phyloP scores from a whole-genome alignment of 169 alveolate genomes.

The Sarcocystis neurona region DNA sequence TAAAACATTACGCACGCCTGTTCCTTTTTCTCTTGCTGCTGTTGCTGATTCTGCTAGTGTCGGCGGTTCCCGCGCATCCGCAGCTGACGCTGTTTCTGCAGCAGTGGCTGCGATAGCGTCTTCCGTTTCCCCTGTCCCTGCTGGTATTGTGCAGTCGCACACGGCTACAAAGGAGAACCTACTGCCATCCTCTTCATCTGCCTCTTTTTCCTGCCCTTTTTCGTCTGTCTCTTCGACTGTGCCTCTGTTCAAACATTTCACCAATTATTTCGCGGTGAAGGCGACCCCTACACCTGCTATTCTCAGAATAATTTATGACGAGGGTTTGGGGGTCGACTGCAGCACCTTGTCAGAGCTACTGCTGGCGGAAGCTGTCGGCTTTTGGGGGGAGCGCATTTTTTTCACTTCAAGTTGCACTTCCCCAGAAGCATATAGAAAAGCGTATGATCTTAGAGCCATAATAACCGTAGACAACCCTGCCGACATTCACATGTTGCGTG shows the following conservation, averaged over 20 bases:
- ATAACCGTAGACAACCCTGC: conserved; percentile 65
- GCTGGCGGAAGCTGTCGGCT: conserved; percentile 61
- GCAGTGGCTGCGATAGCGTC: no score
- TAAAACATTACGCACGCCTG: background rate
- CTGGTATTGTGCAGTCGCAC: no score
- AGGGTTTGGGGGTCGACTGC: conserved; percentile 70
- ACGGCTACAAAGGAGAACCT: no score
- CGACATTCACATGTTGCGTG: conserved; percentile 59
- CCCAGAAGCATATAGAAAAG: conserved; percentile 59
- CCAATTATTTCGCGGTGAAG: conserved; percentile 69
- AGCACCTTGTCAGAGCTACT: conserved; percentile 54
- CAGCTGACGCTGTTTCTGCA: no score
- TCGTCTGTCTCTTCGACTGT: background rate
- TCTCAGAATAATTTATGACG: conserved; percentile 43
- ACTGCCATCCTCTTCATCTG: background rate
- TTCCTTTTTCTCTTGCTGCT: background rate
- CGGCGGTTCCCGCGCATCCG: no score
- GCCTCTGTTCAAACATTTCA: background rate
- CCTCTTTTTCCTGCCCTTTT: background rate
- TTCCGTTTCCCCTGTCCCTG: no score
- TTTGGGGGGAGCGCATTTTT: conserved; percentile 60
- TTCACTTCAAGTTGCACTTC: conserved; percentile 69
- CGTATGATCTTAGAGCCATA: conserved; percentile 63
- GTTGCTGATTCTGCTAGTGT: background rate
- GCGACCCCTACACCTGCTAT: conserved; percentile 70